Conservation (phyloP, 2,329 filamentous ascomycete species). For the Trichoderma sp. region DNA sequence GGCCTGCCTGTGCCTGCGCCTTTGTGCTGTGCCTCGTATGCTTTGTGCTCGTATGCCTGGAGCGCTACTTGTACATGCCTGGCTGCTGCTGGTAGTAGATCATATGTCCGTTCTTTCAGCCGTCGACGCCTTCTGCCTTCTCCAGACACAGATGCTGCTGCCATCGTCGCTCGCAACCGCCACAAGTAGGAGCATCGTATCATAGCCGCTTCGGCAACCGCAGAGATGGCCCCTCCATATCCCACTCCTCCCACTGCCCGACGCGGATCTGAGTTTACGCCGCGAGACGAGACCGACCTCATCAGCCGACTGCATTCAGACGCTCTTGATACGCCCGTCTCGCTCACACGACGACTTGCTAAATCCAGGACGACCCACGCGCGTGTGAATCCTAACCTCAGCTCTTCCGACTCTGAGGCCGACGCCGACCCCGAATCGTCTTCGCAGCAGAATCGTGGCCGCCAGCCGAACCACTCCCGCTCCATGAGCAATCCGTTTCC, state of each 20-base stretch:
- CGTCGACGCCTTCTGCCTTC: constrained; percentile 4
- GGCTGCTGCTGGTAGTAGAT: background rate
- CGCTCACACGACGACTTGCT: constrained; percentile 29
- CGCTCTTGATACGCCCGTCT: constrained; percentile 34
- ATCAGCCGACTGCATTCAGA: constrained; percentile 38
- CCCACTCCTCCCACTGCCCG: constrained; percentile 21
- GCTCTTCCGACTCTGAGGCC: constrained; percentile 41
- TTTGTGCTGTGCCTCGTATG: background rate
- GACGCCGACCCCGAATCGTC: constrained; percentile 32
- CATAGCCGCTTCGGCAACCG: constrained; percentile 20
- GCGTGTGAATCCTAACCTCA: constrained; percentile 37
- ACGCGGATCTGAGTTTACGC: constrained; percentile 29
- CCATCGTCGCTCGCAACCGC: constrained; percentile 2
- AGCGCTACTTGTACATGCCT: background rate
- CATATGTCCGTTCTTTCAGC: background rate
- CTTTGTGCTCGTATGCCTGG: constrained; percentile 5
- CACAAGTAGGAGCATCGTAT: constrained; percentile 14
- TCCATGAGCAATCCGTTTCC: constrained; percentile 81
- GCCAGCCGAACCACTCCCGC: constrained; percentile 36
- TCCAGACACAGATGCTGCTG: constrained; percentile 14
- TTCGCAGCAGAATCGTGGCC: constrained; percentile 22
- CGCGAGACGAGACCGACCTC: constrained; percentile 31
- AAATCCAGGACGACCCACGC: constrained; percentile 26
- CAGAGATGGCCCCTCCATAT: constrained; percentile 35
- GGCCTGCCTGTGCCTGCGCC: background rate